These are phyloP conservation scores for Entomortierella lignicola DNA, from an alignment of 192 early-diverging fungal species.

Conservation along the genomic window DNA sequence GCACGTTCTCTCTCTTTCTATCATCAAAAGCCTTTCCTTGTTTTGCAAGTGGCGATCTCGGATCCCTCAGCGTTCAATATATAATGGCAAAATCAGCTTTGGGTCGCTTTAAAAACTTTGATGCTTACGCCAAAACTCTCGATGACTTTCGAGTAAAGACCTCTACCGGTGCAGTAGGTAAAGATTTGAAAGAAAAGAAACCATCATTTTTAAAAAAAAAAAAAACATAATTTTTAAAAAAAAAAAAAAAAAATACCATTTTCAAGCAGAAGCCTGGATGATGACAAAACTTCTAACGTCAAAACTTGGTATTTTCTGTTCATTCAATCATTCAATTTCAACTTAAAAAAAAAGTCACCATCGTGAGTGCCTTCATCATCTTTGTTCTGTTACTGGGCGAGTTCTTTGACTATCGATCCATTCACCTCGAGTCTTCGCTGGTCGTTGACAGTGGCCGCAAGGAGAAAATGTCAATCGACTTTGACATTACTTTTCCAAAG, in stretches of 20 bases:
- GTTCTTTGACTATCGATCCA: conserved; percentile 80
- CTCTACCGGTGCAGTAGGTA: conserved; percentile 48
- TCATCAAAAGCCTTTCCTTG: not conserved
- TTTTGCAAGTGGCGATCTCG: conserved; percentile 4
- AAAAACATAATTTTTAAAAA: too few relatives aligned
- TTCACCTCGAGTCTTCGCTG: conserved; percentile 77
- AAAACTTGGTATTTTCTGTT: not conserved
- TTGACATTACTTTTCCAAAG: conserved; percentile 92
- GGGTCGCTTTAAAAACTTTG: conserved; percentile 70
- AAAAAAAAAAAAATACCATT: too few relatives aligned
- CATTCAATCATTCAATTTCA: conserved; percentile 2
- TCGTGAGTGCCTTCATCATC: conserved; percentile 80
- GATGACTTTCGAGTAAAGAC: conserved; percentile 86
- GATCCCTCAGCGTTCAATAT: conserved; percentile 27
- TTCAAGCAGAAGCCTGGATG: too few relatives aligned
- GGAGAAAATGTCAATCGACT: conserved; percentile 89
- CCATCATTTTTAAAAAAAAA: too few relatives aligned
- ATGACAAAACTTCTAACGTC: too few relatives aligned
- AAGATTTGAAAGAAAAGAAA: too few relatives aligned
- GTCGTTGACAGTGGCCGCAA: conserved; percentile 86
- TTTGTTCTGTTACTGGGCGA: conserved; percentile 82
- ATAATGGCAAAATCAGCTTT: conserved; percentile 65
- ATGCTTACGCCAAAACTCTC: conserved; percentile 96
- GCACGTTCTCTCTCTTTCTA: conserved; percentile 1
- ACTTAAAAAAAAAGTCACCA: too few relatives aligned